Evolutionary conservation across 768 basidiomycete genomes (phyloP).

Genomic region (Rhizopogon vesiculosus): DNA sequence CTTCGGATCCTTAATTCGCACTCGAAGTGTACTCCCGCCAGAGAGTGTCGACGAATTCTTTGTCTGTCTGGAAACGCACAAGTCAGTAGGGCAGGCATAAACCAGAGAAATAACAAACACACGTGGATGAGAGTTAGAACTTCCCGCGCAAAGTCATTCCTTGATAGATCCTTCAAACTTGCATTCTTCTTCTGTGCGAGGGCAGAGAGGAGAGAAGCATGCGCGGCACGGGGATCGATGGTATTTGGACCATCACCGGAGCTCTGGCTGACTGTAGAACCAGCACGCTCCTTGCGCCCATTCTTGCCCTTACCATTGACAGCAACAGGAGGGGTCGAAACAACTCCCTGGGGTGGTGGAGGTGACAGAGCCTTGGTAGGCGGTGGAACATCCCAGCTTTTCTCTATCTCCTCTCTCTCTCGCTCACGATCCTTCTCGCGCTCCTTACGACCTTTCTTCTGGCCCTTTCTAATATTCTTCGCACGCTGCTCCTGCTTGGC

Average conservation of each 20-base stretch:
- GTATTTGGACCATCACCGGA: constrained; percentile 2
- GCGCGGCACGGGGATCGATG: constrained; percentile 16
- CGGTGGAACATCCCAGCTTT: constrained; percentile 54
- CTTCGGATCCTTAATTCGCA: background rate
- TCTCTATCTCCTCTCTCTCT: constrained; percentile 49
- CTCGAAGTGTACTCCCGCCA: constrained; percentile 45
- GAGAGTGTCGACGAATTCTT: constrained; percentile 58
- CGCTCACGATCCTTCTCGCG: constrained; percentile 32
- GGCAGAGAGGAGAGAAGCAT: constrained; percentile 20
- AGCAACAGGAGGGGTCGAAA: background rate
- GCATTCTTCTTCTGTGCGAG: constrained; percentile 15
- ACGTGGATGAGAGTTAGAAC: constrained; percentile 60
- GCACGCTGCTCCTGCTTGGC: constrained; percentile 24
- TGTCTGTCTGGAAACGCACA: constrained; percentile 46
- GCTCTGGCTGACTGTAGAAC: background rate
- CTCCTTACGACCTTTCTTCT: constrained; percentile 19
- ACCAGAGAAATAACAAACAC: constrained; percentile 16
- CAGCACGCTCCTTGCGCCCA: constrained; percentile 4
- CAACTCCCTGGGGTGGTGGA: constrained; percentile 1
- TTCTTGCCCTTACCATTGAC: constrained; percentile 22
- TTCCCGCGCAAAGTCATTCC: constrained; percentile 56
- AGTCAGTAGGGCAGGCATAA: background rate
- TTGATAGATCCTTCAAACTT: constrained; percentile 29
- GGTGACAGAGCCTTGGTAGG: constrained; percentile 18
- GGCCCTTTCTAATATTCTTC: constrained; percentile 15